These are phyloP conservation scores for Alectoria sarmentosa DNA, from an alignment of 495 filamentous ascomycete species.

Conservation along the genomic window DNA sequence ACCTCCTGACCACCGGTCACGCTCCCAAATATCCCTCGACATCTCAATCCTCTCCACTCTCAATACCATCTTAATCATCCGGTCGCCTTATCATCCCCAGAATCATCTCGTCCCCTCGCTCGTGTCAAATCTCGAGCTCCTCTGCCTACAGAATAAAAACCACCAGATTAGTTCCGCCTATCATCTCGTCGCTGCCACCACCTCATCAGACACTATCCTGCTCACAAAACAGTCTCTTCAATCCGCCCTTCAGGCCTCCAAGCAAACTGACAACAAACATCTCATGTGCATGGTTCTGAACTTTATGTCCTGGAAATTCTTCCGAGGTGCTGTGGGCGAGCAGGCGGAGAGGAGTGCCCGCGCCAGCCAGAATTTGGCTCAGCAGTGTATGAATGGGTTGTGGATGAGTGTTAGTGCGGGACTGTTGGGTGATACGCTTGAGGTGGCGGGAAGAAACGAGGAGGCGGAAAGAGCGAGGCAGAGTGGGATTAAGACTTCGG, in stretches of 20 bases:
- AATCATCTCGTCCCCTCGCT: conserved; percentile 47
- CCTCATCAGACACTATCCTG: conserved; percentile 46
- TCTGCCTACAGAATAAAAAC: conserved; percentile 54
- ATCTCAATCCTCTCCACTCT: conserved; percentile 70
- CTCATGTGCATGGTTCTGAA: conserved; percentile 74
- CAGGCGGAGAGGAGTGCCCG: conserved; percentile 84
- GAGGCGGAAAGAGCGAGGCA: conserved; percentile 49
- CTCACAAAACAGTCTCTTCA: conserved; percentile 74
- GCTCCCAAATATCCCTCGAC: conserved; percentile 56
- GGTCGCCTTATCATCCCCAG: conserved; percentile 49
- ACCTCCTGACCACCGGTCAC: conserved; percentile 39
- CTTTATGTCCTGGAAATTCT: conserved; percentile 81
- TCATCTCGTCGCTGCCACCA: conserved; percentile 66
- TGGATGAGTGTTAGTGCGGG: conserved; percentile 83
- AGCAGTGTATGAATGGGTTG: conserved; percentile 63
- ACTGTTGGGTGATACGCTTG: conserved; percentile 67
- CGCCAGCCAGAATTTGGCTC: conserved; percentile 67
- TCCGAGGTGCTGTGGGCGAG: conserved; percentile 75
- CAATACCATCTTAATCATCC: conserved; percentile 77
- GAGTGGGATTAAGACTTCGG: conserved; percentile 40
- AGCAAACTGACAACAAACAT: conserved; percentile 54
- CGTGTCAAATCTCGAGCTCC: conserved; percentile 51
- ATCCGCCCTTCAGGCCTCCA: conserved; percentile 51
- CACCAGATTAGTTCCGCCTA: conserved; percentile 66
- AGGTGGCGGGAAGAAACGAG: conserved; percentile 58